A percentile compares a stretch with the other conserved stretches of the same genome.
phyloP scores from a whole-genome alignment of 2,329 filamentous ascomycete genomes.

The Alternaria triticina region DNA sequence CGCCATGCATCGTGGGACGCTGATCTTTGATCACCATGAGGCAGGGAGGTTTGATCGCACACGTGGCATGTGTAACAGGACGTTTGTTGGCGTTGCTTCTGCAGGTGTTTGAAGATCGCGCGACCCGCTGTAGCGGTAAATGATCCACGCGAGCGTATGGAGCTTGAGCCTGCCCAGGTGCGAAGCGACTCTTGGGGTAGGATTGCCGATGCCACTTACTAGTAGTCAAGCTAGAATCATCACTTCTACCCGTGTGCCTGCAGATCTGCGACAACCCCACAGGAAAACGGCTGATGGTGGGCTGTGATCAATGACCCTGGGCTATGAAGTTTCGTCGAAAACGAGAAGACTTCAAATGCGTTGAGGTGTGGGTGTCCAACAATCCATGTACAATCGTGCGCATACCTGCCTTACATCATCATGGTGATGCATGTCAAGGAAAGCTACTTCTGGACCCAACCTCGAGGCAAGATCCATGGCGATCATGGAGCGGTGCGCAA shows the following conservation, averaged over 20 bases:
- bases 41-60: neutral
- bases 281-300: neutral
- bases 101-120: neutral
- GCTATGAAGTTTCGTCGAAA: neutral
- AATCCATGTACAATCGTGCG: neutral
- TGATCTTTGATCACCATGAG: neutral
- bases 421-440: neutral
- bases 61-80: constrained; percentile 5
- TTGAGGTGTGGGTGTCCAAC: neutral
- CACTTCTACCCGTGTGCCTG: neutral
- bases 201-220: neutral
- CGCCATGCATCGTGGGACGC: neutral
- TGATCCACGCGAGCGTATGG: neutral
- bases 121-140: neutral
- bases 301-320: neutral
- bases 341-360: neutral
- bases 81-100: neutral
- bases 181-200: neutral
- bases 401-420: neutral
- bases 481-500: neutral
- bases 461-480: neutral
- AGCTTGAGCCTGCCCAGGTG: neutral
- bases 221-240: neutral
- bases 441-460: neutral
- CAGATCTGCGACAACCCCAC: neutral